Base-by-base conservation (phyloP, 495 filamentous ascomycete species). In the Penicillium parvum region DNA sequence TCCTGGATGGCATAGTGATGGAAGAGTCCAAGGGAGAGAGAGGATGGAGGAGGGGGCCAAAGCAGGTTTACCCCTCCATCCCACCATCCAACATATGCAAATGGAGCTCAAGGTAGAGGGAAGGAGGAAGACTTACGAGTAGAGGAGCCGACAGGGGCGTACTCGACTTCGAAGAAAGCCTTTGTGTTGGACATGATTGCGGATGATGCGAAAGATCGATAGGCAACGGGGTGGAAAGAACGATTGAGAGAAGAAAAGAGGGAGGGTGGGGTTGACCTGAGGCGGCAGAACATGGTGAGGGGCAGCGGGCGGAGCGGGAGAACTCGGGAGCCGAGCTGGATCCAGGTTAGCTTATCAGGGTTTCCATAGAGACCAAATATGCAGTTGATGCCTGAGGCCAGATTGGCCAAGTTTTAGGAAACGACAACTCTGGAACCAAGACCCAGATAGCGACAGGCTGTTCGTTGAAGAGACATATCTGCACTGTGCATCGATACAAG, bases 131-230 rank as follows among this genome's bases (percentile, higher is more conserved):
- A 66, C 84, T 77, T 80, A 89, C 83, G 73, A 50, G 81, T 61
- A 17, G 79, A 76, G 52, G 79, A 55, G 37, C 72, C 73, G 30
- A 63, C 61, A 47, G 80, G 84, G 51, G 73, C 58, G 43, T 76
- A 75, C 69, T 74, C 68, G 32, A 85, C 53, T 45, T 84, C 81
- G 70, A 87, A 87, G 66, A 68, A 87, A 48, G 65, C 73, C 64
- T 83, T 75, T 68, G 79, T 72, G 47, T 66, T 53, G 40, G 73
- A 62, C 85, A 88, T 88, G 62, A 65, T 75, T 63, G 75, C 64
- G 55, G 78, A 55, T 49, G 83, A 76, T 59, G 81, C 75, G 66
- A 87, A 88, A 52, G 68, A 68, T 63, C 79, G 72, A 41, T 65
- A 60, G 57, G 71, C 64, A 49, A 62, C 40, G 34, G 57, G 57